These are phyloP conservation scores for Leishmania major DNA, from an alignment of 208 protist species.

Conservation along the genomic window DNA sequence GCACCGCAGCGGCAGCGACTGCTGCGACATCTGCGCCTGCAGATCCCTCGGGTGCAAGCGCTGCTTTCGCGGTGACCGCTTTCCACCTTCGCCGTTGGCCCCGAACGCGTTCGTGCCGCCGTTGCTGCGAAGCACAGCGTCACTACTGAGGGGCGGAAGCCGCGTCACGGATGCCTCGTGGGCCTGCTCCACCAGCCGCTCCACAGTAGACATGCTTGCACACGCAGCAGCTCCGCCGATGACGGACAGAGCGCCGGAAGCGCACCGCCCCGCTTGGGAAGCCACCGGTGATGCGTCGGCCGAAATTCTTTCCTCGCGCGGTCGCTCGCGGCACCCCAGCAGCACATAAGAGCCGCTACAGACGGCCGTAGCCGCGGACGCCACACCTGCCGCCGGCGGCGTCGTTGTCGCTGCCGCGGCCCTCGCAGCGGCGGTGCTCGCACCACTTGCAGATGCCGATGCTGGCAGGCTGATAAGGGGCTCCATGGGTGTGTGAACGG, in stretches of 20 bases:
- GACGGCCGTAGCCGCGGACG: slow-evolving; percentile 9
- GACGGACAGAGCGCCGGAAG: background rate
- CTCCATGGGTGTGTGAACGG: slow-evolving; percentile 12
- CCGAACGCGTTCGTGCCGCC: background rate
- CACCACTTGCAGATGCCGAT: background rate
- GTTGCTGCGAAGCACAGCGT: background rate
- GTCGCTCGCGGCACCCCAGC: slow-evolving; percentile 21
- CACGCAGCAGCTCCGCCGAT: background rate
- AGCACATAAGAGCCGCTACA: slow-evolving; percentile 18
- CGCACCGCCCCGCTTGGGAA: background rate
- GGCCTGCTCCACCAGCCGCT: slow-evolving; percentile 16
- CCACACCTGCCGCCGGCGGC: background rate
- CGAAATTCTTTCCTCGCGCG: background rate
- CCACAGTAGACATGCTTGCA: background rate
- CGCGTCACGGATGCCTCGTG: slow-evolving; percentile 10
- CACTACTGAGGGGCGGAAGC: slow-evolving; percentile 13
- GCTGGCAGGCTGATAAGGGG: slow-evolving; percentile 7
- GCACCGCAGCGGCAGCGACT: slow-evolving; percentile 10
- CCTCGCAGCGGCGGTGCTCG: background rate
- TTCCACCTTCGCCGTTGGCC: background rate
- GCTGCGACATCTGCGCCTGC: background rate
- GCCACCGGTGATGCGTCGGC: background rate
- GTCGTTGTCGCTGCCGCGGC: background rate
- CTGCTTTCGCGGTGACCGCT: background rate
- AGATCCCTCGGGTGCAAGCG: background rate